phyloP scores from a whole-genome alignment of 2,329 filamentous ascomycete genomes.

The Fusarium pseudocircinatum region DNA sequence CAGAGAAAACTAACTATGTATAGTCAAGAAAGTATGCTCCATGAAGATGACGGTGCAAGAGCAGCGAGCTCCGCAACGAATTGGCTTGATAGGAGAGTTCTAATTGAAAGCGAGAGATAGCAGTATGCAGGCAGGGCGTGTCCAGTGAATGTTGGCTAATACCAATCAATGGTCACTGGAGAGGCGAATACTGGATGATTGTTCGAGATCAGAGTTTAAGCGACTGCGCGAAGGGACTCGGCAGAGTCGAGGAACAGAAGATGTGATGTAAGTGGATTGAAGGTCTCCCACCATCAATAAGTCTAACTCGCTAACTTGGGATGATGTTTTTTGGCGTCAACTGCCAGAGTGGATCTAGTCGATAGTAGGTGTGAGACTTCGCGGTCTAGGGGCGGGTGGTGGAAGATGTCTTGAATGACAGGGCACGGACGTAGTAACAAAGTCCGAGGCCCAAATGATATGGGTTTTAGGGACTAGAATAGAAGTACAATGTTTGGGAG shows the following conservation, averaged over 20 bases:
- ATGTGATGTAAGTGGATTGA: constrained; percentile 28
- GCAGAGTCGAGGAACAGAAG: constrained; percentile 5
- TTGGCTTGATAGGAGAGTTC: neutral
- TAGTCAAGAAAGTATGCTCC: constrained; percentile 92
- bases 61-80: constrained; percentile 28
- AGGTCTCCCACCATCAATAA: constrained; percentile 27
- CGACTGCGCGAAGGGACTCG: constrained; percentile 1
- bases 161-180: constrained; percentile 21
- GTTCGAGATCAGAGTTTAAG: neutral
- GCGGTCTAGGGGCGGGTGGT: neutral
- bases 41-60: constrained; percentile 52
- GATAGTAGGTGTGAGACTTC: neutral
- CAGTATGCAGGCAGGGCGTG: neutral
- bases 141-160: constrained; percentile 22
- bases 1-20: constrained; percentile 74
- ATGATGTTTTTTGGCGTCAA: constrained; percentile 28
- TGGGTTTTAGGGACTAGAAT: neutral
- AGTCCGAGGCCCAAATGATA: constrained; percentile 7
- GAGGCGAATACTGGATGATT: neutral
- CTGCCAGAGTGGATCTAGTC: constrained; percentile 24
- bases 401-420: constrained; percentile 2
- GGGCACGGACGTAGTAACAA: constrained; percentile 13
- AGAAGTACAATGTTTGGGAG: constrained; percentile 1
- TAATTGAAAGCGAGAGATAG: neutral
- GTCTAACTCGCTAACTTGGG: constrained; percentile 25